phyloP scores from a whole-genome alignment of 1,139 yeast genomes.

The Zygosaccharomyces pseudobailii region DNA sequence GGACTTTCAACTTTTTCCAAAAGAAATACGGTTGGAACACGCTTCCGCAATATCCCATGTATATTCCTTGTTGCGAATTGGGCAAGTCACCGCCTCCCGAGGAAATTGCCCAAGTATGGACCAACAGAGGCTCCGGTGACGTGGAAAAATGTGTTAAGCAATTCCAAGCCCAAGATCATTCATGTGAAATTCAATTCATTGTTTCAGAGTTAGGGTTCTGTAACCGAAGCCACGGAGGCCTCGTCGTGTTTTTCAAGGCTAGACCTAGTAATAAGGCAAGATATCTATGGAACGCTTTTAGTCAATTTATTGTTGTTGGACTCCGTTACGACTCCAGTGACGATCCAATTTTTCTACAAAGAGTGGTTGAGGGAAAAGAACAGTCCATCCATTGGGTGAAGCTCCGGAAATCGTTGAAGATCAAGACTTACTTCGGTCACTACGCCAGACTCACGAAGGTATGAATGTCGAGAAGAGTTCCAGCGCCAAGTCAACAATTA shows the following conservation, averaged over 20 bases:
- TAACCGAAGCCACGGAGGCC: neutral
- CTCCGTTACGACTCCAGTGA: constrained; percentile 29
- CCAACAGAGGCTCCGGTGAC: constrained; percentile 7
- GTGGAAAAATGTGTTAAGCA: constrained; percentile 4
- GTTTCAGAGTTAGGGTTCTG: constrained; percentile 7
- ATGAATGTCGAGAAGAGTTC: neutral
- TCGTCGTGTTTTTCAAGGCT: constrained; percentile 12
- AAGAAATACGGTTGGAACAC: constrained; percentile 9
- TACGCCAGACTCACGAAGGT: constrained; percentile 10
- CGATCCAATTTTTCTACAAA: neutral
- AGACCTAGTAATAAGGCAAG: constrained; percentile 7
- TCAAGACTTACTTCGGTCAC: constrained; percentile 10
- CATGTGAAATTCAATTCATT: constrained; percentile 8
- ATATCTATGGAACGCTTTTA: constrained; percentile 8
- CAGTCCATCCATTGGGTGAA: constrained; percentile 8
- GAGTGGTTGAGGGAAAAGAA: neutral
- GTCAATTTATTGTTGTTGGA: constrained; percentile 11
- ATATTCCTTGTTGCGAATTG: constrained; percentile 16
- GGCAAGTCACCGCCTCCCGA: constrained; percentile 7
- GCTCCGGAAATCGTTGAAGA: constrained; percentile 4
- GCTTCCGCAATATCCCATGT: constrained; percentile 19
- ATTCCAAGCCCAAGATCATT: constrained; percentile 9
- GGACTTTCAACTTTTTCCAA: constrained; percentile 9
- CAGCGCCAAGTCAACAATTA: neutral
- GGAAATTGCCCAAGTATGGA: constrained; percentile 15